These are phyloP conservation scores for Rhynchosporium secalis DNA, from an alignment of 2,329 filamentous ascomycete genomes.

Conservation along the genomic window DNA sequence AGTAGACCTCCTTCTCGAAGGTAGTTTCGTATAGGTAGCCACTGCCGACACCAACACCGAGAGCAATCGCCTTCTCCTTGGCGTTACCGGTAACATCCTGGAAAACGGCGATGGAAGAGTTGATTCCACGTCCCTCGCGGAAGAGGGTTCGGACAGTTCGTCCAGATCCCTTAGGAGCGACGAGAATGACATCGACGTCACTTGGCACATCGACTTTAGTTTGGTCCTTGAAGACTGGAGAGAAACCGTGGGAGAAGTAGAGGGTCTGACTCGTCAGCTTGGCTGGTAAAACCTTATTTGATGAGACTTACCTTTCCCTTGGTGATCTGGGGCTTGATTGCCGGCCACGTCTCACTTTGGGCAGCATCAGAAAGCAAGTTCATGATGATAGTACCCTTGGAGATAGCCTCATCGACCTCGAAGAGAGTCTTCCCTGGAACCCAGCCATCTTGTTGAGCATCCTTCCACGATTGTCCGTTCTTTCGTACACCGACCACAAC, in stretches of 20 bases:
- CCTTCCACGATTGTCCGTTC: conserved; percentile 97
- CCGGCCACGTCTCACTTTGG: conserved; percentile 97
- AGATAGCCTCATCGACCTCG: conserved; percentile 95
- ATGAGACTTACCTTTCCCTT: conserved; percentile 82
- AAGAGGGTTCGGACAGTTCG: conserved; percentile 98
- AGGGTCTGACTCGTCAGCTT: conserved; percentile 66
- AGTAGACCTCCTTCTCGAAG: conserved; percentile 99
- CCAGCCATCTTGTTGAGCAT: conserved; percentile 96
- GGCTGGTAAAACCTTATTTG: conserved; percentile 2
- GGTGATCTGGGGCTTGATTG: conserved; percentile 95
- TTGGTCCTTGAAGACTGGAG: conserved; percentile 98
- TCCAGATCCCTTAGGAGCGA: conserved; percentile 98
- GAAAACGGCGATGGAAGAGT: conserved; percentile 97
- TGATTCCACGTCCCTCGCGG: conserved; percentile 99
- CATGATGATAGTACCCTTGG: conserved; percentile 94
- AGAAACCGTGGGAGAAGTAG: conserved; percentile 99
- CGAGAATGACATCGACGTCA: conserved; percentile 98
- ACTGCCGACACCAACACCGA: conserved; percentile 94
- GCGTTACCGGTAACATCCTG: conserved; percentile 98
- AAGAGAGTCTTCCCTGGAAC: conserved; percentile 98
- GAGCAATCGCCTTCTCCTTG: conserved; percentile 94
- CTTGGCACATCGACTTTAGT: conserved; percentile 97
- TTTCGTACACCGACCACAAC: conserved; percentile 99
- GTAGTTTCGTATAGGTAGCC: conserved; percentile 99
- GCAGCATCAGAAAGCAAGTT: conserved; percentile 98